Conservation (phyloP, 2,329 filamentous ascomycete species). For the Coniochaeta prunicola region DNA sequence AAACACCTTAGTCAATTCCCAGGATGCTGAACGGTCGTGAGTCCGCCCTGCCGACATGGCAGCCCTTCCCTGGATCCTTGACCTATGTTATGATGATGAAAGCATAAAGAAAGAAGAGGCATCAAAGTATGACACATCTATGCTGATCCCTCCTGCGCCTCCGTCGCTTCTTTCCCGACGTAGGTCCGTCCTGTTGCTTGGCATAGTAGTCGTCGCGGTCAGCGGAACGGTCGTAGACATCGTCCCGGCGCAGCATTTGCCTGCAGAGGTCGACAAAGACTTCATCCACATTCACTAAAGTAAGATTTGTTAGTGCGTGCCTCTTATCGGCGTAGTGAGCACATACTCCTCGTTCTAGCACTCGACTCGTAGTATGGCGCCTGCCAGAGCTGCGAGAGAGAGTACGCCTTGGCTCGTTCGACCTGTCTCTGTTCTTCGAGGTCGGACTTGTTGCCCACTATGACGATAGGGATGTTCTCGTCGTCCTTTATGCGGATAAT, state of each 20-base stretch:
- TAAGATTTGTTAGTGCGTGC: neutral
- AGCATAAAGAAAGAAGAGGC: neutral
- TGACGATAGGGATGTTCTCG: conserved; percentile 76
- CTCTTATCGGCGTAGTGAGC: no score
- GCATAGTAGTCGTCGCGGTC: conserved; percentile 33
- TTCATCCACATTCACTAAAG: conserved; percentile 82
- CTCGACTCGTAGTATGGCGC: conserved; percentile 90
- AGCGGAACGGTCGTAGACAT: conserved; percentile 28
- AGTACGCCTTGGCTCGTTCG: conserved; percentile 70
- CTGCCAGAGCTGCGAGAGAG: conserved; percentile 79
- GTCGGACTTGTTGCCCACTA: conserved; percentile 88
- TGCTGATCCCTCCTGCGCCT: conserved; percentile 1
- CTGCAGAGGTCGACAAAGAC: conserved; percentile 80
- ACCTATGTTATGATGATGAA: neutral
- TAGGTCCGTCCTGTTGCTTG: conserved; percentile 28
- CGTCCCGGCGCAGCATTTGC: conserved; percentile 73
- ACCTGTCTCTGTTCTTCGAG: conserved; percentile 80
- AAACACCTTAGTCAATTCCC: no score
- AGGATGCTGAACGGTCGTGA: no score
- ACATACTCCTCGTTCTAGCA: conserved; percentile 63
- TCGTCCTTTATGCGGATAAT: conserved; percentile 89
- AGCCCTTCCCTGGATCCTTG: no score
- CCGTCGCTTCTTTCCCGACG: conserved; percentile 9
- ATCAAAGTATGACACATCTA: conserved; percentile 15
- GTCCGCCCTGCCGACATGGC: no score